Evolutionary conservation across 2,329 filamentous ascomycete species (phyloP), one percentile per base, ranked within the genome.

Genomic region (Calonectria multiphialidica): DNA sequence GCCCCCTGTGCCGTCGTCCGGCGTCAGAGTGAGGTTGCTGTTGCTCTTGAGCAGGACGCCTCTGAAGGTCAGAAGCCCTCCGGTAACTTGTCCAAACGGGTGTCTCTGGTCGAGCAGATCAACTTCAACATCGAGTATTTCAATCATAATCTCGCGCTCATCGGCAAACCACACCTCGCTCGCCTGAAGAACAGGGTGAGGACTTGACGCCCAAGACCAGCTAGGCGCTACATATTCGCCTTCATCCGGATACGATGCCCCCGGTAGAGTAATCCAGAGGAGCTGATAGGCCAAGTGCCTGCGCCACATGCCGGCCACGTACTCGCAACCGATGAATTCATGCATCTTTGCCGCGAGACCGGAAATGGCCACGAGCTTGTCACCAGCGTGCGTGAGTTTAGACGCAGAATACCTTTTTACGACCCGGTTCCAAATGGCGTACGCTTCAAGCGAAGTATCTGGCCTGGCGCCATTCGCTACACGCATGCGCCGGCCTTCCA

Each of bases 201-300:
- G 42, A 18, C n/a, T 64, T 6, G 61, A 64, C 9, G 61, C 61
- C 61, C 61, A 64, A n/a, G 61, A 64, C 61, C 61, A 64, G 15
- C 61, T 64, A 0, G 61, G 61, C 30, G 61, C 61, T 3, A 47
- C 37, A n/a, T 64, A 64, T 5, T 59, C 21, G 21, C 23, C 23
- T 7, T 25, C 23, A 9, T 21, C 61, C 3, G 7, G 42, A 25
- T 10, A 3, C 3, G 18, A 21, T 37, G 47, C 61, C 12, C 44
- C 42, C 2, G 61, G 30, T 3, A n/a, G 2, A 5, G 44, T 47
- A 3, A 28, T 64, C 61, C 61, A 64, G 3, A 64, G 61, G 3
- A 64, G 61, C 44, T 64, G 61, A 47, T 64, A 64, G 18, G 61
- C 40, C 21, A 64, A 25, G 21, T 64, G 61, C 44, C 15, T 49